phyloP scores from a whole-genome alignment of 257 asterid genomes.

The Ajuga chamaepitys region DNA sequence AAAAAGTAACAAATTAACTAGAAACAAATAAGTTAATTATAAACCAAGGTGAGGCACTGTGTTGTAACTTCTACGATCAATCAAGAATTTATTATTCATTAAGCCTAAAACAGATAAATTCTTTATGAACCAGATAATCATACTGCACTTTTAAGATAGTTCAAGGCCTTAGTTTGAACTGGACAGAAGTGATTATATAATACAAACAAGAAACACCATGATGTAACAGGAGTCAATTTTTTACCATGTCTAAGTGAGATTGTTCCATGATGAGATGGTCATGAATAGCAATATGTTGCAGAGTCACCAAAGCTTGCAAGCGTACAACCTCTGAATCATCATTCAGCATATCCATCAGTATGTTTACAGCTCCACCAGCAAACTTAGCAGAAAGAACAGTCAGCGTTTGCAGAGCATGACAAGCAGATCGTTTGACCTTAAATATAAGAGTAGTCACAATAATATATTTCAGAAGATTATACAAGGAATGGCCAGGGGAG shows the following conservation, averaged over 20 bases:
- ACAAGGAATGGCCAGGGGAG: background rate
- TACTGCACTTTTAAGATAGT: background rate
- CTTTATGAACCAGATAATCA: background rate
- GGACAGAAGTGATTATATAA: background rate
- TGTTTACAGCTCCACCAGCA: constrained; percentile 47
- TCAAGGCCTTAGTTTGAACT: background rate
- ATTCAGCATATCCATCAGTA: constrained; percentile 66
- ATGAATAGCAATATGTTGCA: constrained; percentile 49
- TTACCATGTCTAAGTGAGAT: constrained; percentile 70
- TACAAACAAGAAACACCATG: background rate
- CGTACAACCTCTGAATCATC: constrained; percentile 69
- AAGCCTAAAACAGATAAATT: background rate
- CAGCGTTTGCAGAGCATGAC: constrained; percentile 65
- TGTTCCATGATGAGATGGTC: constrained; percentile 50
- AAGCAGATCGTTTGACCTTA: constrained; percentile 92
- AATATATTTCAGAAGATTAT: constrained; percentile 12
- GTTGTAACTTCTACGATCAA: background rate
- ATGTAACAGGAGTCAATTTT: constrained; percentile 8
- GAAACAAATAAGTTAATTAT: background rate
- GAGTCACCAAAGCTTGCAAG: constrained; percentile 65
- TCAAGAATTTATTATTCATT: background rate
- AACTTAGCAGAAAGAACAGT: constrained; percentile 47
- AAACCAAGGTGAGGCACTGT: background rate
- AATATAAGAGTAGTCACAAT: constrained; percentile 20
- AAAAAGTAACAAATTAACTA: background rate